Conservation (phyloP, 768 basidiomycete genomes). For the Termitomyces titanicus region DNA sequence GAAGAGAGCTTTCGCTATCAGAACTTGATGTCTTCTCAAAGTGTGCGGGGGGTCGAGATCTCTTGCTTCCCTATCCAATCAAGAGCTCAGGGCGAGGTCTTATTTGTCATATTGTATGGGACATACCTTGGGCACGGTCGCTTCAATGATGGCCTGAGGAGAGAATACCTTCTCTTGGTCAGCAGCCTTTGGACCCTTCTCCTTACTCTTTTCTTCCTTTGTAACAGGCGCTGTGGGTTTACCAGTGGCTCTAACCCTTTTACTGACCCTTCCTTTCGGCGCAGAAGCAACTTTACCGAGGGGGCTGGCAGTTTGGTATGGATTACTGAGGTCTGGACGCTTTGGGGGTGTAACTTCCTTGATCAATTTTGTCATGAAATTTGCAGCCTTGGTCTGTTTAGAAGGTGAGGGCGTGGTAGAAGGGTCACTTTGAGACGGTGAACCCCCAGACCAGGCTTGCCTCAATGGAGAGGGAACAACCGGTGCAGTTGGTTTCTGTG, state of each 20-base stretch:
- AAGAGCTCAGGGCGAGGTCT: background rate
- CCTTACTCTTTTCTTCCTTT: constrained; percentile 26
- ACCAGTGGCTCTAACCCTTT: constrained; percentile 39
- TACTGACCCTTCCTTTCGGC: constrained; percentile 39
- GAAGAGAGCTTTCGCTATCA: constrained; percentile 8
- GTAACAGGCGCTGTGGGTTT: constrained; percentile 29
- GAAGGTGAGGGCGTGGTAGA: constrained; percentile 29
- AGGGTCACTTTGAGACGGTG: constrained; percentile 27
- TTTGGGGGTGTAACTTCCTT: constrained; percentile 66
- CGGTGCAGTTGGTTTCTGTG: constrained; percentile 54
- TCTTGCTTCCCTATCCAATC: constrained; percentile 63
- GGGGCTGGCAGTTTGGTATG: constrained; percentile 72
- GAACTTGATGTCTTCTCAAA: constrained; percentile 33
- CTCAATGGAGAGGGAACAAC: constrained; percentile 71
- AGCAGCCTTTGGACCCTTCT: constrained; percentile 15
- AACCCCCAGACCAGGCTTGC: constrained; percentile 61
- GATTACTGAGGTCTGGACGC: constrained; percentile 69
- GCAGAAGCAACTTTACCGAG: constrained; percentile 41
- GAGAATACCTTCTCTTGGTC: constrained; percentile 35
- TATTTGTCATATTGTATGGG: background rate
- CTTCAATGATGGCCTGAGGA: constrained; percentile 71
- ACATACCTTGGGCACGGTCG: constrained; percentile 69
- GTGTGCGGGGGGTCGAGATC: constrained; percentile 66
- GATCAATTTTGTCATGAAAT: constrained; percentile 65
- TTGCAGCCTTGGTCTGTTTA: constrained; percentile 63